Evolutionary conservation across 306 rosid species (phyloP).

Genomic region (Cucurbita pepo): DNA sequence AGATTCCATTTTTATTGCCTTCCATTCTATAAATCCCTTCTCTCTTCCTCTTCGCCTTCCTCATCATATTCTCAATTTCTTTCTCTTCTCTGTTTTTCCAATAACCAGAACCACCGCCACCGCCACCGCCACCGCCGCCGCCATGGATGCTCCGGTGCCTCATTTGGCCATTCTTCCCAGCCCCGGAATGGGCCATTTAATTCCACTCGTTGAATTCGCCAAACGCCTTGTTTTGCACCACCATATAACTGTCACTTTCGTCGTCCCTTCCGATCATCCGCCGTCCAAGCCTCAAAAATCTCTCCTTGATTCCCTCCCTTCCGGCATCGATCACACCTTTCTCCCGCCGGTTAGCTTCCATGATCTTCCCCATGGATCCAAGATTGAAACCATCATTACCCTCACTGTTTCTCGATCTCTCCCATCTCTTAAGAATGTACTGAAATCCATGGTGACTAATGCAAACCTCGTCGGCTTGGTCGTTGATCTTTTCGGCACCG

Average conservation of each 20-base stretch:
- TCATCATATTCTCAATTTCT: neutral
- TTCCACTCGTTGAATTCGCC: constrained; percentile 56
- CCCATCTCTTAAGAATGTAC: neutral
- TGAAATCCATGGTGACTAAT: neutral
- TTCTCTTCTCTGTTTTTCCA: neutral
- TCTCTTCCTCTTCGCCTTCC: neutral
- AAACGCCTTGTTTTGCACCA: constrained; percentile 29
- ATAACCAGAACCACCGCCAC: neutral
- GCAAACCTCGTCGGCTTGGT: constrained; percentile 16
- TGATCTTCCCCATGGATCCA: constrained; percentile 14
- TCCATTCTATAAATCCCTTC: neutral
- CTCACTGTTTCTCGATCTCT: constrained; percentile 30
- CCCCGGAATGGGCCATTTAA: constrained; percentile 84
- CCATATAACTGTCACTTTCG: constrained; percentile 22
- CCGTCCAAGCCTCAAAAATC: constrained; percentile 38
- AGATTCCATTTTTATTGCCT: neutral
- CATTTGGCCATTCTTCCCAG: constrained; percentile 37
- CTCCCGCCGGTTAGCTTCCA: constrained; percentile 26
- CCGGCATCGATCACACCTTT: constrained; percentile 13
- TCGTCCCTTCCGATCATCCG: constrained; percentile 39
- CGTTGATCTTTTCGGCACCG: constrained; percentile 54
- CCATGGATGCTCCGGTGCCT: neutral
- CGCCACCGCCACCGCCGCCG: neutral
- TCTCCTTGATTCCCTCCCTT: constrained; percentile 27
- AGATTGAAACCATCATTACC: constrained; percentile 22